Conservation (phyloP, 1,139 yeast genomes). For the Zygotorulaspora mrakii region DNA sequence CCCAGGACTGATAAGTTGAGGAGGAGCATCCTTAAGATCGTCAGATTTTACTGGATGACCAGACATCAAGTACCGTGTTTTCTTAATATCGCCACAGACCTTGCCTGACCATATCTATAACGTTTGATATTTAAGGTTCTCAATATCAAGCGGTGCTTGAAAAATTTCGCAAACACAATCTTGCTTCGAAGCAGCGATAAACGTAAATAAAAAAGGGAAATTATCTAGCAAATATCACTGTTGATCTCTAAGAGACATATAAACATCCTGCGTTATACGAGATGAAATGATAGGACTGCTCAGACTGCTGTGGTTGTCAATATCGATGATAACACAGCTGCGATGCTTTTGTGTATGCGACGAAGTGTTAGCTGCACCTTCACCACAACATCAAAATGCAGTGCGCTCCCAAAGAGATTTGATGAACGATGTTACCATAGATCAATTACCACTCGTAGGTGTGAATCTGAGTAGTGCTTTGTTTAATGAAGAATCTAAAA, state of each 20-base stretch:
- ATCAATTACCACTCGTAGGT: constrained; percentile 57
- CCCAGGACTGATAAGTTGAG: constrained; percentile 28
- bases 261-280: no score
- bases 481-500: constrained; percentile 49
- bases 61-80: constrained; percentile 6
- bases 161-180: constrained; percentile 3
- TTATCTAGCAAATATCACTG: no score
- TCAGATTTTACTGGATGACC: constrained; percentile 4
- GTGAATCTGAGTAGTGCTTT: constrained; percentile 50
- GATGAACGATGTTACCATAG: constrained; percentile 51
- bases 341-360: constrained; percentile 2
- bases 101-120: not conserved
- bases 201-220: no score
- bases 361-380: constrained; percentile 18
- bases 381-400: constrained; percentile 39
- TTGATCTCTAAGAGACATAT: no score
- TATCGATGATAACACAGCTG: constrained; percentile 7
- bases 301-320: not conserved
- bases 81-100: not conserved
- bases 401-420: constrained; percentile 68
- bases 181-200: not conserved
- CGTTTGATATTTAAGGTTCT: not conserved
- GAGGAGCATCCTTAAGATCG: constrained; percentile 12
- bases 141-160: not conserved
- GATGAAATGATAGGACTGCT: constrained; percentile 2